Conservation (phyloP, 129 eudicot species). For the Flaveria robusta region DNA sequence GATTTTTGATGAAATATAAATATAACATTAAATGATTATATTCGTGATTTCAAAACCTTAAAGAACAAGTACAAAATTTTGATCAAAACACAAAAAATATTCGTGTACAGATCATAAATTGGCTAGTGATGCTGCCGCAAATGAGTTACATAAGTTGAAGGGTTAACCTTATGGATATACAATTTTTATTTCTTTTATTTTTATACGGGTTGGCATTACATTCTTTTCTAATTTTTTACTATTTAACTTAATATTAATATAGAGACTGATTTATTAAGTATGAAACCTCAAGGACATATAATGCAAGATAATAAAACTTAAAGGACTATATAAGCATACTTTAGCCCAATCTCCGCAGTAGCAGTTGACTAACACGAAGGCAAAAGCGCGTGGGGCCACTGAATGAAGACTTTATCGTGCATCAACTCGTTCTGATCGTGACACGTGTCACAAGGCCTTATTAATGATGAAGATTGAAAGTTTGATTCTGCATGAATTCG, state of each 20-base stretch:
- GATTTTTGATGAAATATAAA: too few relatives aligned
- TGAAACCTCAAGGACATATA: neutral
- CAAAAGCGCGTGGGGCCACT: slow-evolving; percentile 25
- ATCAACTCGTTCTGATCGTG: neutral
- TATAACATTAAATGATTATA: too few relatives aligned
- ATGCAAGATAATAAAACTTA: neutral
- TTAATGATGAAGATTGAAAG: neutral
- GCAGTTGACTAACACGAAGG: slow-evolving; percentile 26
- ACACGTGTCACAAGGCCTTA: neutral
- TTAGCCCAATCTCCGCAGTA: slow-evolving; percentile 13
- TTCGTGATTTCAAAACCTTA: too few relatives aligned
- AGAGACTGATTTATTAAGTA: slow-evolving; percentile 1
- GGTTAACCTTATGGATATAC: too few relatives aligned
- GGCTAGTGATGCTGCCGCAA: too few relatives aligned
- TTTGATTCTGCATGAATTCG: neutral
- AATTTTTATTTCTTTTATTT: too few relatives aligned
- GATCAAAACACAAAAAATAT: too few relatives aligned
- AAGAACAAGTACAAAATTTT: too few relatives aligned
- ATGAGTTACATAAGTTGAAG: too few relatives aligned
- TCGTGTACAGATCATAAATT: too few relatives aligned
- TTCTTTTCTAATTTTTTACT: neutral
- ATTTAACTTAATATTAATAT: neutral
- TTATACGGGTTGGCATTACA: too few relatives aligned
- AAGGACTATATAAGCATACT: neutral
- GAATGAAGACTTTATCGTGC: neutral